A percentile compares a stretch with the other conserved stretches of the same genome.
phyloP scores from a whole-genome alignment of 352 stramenopile species.

The Peronospora tabacina region DNA sequence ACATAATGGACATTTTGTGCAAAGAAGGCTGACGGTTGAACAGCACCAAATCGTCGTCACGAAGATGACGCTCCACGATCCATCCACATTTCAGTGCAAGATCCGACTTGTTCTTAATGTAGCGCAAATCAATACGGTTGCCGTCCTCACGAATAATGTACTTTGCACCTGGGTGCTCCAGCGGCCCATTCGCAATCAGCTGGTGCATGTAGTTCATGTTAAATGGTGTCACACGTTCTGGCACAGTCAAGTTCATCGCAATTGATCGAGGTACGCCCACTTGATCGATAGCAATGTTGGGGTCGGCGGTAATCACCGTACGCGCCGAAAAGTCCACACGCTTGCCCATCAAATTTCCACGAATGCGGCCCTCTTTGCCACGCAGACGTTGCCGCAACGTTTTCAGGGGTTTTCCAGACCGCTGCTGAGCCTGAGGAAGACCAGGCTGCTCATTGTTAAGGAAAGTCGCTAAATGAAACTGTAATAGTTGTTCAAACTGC shows the following conservation, averaged over 20 bases:
- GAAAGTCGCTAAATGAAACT: constrained; percentile 88
- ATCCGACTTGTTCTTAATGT: constrained; percentile 96
- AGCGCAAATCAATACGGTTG: constrained; percentile 95
- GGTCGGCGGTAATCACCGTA: constrained; percentile 99
- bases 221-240: constrained; percentile 97
- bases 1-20: constrained; percentile 99
- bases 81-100: constrained; percentile 94
- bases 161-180: constrained; percentile 95
- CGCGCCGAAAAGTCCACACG: constrained; percentile 98
- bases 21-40: constrained; percentile 99
- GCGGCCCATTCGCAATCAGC: constrained; percentile 93
- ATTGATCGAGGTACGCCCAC: constrained; percentile 97
- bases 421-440: constrained; percentile 94
- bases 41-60: constrained; percentile 97
- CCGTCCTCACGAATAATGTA: constrained; percentile 98
- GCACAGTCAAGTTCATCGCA: constrained; percentile 98
- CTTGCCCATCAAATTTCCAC: constrained; percentile 99
- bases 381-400: constrained; percentile 94
- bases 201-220: constrained; percentile 95
- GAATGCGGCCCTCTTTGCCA: constrained; percentile 97
- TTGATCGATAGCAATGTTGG: constrained; percentile 98
- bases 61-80: constrained; percentile 98
- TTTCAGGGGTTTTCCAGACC: constrained; percentile 96
- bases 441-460: constrained; percentile 98
- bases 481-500: constrained; percentile 84